These are phyloP conservation scores for Reutealis trisperma DNA, from an alignment of 345 rosid genomes.

Conservation along the genomic window DNA sequence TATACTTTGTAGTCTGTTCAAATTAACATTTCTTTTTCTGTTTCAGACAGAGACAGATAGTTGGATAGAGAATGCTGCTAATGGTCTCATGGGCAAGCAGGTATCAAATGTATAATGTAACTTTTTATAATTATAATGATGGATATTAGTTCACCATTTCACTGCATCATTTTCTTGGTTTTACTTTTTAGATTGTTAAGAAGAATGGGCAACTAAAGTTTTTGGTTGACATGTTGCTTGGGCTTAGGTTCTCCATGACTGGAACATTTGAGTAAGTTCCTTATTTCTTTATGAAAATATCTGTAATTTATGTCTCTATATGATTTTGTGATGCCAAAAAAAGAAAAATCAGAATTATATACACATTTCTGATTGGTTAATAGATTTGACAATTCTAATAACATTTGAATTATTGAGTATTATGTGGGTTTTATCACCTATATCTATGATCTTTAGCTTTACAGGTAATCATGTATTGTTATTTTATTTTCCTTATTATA, in stretches of 20 bases:
- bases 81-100: conserved; percentile 96
- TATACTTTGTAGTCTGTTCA: neutral
- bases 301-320: neutral
- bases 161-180: neutral
- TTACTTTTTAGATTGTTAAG: conserved; percentile 52
- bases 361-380: neutral
- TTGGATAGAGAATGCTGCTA: conserved; percentile 92
- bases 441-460: too few relatives aligned
- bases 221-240: conserved; percentile 63
- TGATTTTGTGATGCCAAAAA: neutral
- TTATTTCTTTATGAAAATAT: neutral
- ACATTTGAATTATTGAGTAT: neutral
- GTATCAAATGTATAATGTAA: conserved; percentile 19
- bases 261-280: conserved; percentile 66
- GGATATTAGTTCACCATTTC: neutral
- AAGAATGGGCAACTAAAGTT: conserved; percentile 68
- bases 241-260: conserved; percentile 81
- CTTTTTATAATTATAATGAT: neutral
- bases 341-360: neutral
- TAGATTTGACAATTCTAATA: neutral
- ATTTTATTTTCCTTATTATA: too few relatives aligned
- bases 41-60: conserved; percentile 83
- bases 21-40: conserved; percentile 13
- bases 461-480: too few relatives aligned
- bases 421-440: too few relatives aligned